phyloP scores from a whole-genome alignment of 306 rosid genomes.

The Lupinus albus region DNA sequence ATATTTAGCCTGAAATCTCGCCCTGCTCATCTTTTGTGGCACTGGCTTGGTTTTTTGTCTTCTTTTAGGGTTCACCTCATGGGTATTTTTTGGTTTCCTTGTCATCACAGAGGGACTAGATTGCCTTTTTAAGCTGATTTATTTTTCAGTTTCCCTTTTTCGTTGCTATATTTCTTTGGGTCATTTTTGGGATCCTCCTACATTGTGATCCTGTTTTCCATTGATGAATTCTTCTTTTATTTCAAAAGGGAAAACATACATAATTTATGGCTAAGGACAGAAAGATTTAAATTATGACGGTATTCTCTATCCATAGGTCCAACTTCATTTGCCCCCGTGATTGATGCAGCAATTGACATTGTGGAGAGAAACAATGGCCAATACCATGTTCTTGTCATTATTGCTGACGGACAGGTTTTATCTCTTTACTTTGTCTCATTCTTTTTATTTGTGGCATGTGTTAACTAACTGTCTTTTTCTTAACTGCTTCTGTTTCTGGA shows the following conservation, averaged over 20 bases:
- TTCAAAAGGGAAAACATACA: not conserved
- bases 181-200: not conserved
- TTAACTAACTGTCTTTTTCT: constrained; percentile 13
- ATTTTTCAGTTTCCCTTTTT: not conserved
- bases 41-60: not conserved
- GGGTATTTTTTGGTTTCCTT: constrained; percentile 1
- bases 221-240: constrained; percentile 13
- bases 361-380: constrained; percentile 71
- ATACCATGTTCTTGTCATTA: constrained; percentile 86
- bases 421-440: constrained; percentile 18
- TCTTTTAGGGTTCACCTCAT: constrained; percentile 2
- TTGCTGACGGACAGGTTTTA: constrained; percentile 93
- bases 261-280: not conserved
- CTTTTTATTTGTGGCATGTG: constrained; percentile 2
- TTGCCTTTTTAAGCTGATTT: not conserved
- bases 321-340: constrained; percentile 82
- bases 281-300: constrained; percentile 26
- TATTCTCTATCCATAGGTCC: constrained; percentile 59
- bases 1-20: not conserved
- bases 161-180: not conserved
- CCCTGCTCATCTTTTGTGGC: constrained; percentile 1
- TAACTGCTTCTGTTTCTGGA: constrained; percentile 33
- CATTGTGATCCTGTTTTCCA: constrained; percentile 1
- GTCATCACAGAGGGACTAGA: not conserved
- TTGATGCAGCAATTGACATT: constrained; percentile 71